Evolutionary conservation across 1,139 yeast genomes (phyloP), one percentile per base, ranked within the genome.

Genomic region (Saccharomyces hybrid): DNA sequence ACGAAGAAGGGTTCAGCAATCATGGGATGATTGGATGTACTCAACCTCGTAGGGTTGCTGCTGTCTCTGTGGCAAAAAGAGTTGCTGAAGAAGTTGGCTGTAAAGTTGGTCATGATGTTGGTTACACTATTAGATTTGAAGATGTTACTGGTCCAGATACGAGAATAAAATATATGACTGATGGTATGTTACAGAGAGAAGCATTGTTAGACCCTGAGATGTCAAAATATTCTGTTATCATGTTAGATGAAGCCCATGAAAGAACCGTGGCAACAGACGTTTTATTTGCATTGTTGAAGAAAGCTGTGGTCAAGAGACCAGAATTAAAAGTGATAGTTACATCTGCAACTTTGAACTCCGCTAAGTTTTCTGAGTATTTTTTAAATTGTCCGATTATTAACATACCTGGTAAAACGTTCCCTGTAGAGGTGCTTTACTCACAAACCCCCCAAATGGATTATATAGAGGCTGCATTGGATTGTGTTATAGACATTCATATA

Each of bases 201-300:
- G 91, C 95, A 0, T 73, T 90, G 51, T 68, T 77, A 38, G 97
- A 91, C 67, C 89, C 95, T 0, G 72, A 75, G 31, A 78, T 90
- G 85, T 76, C 78, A 26, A 80, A 75, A 58, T 90, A 91, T 66
- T 83, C 95, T 0, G 93, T 87, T 1, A 84, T 90, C 14, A 87
- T 90, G 90, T 74, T 90, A 54, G 98, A 90, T 72, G 98, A 90
- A 71, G 97, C 97, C 0, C 99, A 93, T 71, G 99, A 93, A 70
- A 78, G 99, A 64, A 91, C 98, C 0, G 82, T 93, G 49, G 88
- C 97, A 0, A 93, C 98, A 0, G 99, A 93, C 75, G 88, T 93
- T 3, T 73, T 93, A 38, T 90, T 93, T 76, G 96, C 96, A 0
- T 73, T 93, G 50, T 72, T 93, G 58, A 87, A 90, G 63, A 78